Evolutionary conservation across 441 rosid genomes (phyloP).

Genomic region (California macrophylla): DNA sequence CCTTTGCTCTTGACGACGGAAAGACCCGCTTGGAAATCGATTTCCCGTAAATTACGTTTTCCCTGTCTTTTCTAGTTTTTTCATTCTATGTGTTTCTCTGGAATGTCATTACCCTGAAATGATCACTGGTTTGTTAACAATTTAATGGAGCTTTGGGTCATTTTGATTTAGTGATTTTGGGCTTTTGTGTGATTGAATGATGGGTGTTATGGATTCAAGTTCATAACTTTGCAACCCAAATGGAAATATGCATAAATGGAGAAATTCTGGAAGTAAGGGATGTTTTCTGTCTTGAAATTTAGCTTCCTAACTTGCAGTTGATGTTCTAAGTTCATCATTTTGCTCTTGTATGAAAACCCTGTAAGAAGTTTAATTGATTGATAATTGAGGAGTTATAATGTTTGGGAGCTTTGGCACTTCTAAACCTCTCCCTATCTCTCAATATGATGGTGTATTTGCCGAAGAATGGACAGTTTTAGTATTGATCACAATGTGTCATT

Average conservation of each 20-base stretch:
- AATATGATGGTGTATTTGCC: neutral
- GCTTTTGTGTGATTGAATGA: neutral
- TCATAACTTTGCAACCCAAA: neutral
- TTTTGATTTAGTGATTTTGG: neutral
- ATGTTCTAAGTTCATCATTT: neutral
- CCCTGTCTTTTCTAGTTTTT: neutral
- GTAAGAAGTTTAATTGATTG: neutral
- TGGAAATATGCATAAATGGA: neutral
- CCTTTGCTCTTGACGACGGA: slow-evolving; percentile 63
- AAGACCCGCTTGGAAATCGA: slow-evolving; percentile 74
- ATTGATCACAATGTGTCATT: neutral
- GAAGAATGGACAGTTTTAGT: neutral
- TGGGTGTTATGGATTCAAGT: neutral
- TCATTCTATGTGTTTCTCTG: too few relatives aligned
- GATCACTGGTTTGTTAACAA: neutral
- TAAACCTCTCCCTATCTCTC: neutral
- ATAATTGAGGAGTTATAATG: neutral
- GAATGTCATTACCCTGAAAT: too few relatives aligned
- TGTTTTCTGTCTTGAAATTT: neutral
- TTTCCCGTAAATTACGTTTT: slow-evolving; percentile 49
- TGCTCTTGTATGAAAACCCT: neutral
- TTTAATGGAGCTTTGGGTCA: neutral
- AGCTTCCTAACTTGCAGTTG: neutral
- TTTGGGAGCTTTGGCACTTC: neutral
- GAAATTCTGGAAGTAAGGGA: neutral